Base-by-base conservation (phyloP, 257 asterid species). In the Anisodus tanguticus region DNA sequence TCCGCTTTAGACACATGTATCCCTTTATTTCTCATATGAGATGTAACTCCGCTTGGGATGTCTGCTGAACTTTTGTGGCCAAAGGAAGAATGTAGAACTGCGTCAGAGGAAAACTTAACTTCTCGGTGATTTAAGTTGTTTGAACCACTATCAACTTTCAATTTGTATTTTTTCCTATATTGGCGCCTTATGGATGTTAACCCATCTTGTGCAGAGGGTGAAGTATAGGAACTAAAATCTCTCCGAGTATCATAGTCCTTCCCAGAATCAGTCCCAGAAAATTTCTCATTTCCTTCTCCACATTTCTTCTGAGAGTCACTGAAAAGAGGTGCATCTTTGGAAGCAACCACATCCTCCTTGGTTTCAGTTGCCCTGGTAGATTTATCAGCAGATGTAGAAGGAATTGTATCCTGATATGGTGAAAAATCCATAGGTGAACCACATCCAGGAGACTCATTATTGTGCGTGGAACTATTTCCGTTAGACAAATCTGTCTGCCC, bases 371-470 rank as follows among this genome's bases (percentile, higher is more conserved):
- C 86, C 37, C 16, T 55, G 80, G 86, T 83, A 37, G 88, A 59
- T 49, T 67, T 15, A 67, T 60, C 66, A 83, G 71, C 83, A 66
- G 82, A 85, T 63, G 90, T 87, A 85, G 87, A 85, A 86, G 69
- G 45, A 64, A 86, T 79, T 15, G 89, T 81, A 70, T 80, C 90
- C 80, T 86, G 90, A 88, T 88, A 94, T 79, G 98, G 99, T 62
- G 99, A 95, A 92, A 93, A 93, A 83, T 95, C 97, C 98, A 97
- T 93, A 35, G 99, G 98, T 53, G 99, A 97, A 88, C 92, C 88
- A 87, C 84, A 88, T 62, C 89, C 90, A 51, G 93, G 93, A 67
- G 99, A 92, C 63, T 86, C 83, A 11, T 86, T 86, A 83, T 83
- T 90, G 80, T 83, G 84, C 66, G 74, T 83, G 57, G 88, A 79